Percentiles rank a stretch among this genome's conserved stretches.
Evolutionary conservation across 345 rosid species (phyloP).

Genomic region (Euphorbia tirucalli): DNA sequence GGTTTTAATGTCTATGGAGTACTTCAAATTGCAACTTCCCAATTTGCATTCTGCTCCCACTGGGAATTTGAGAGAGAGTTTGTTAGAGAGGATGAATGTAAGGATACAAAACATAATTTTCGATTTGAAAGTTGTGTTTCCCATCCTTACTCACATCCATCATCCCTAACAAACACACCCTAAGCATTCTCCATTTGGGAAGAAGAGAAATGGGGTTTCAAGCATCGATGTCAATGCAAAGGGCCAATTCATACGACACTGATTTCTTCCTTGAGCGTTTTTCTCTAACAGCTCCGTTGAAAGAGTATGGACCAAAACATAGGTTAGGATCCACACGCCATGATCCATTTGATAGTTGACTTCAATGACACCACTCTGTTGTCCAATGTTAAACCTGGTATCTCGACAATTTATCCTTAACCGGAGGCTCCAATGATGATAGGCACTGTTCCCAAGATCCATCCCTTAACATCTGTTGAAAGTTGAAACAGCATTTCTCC

Average conservation of each 20-base stretch:
- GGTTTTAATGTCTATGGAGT: neutral
- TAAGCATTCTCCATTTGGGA: neutral
- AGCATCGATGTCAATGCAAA: neutral
- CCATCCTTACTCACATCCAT: no score
- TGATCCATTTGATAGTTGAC: neutral
- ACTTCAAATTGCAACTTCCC: slow-evolving; percentile 14
- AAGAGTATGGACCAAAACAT: neutral
- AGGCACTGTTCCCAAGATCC: slow-evolving; percentile 23
- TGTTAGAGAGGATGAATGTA: no score
- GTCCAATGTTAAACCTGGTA: slow-evolving; percentile 15
- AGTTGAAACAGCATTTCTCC: neutral
- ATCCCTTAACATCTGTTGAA: slow-evolving; percentile 18
- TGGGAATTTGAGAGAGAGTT: no score
- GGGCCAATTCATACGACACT: neutral
- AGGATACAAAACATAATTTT: no score
- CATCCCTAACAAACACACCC: no score
- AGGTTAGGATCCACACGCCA: neutral
- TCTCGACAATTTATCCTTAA: slow-evolving; percentile 17
- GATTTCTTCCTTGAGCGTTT: neutral
- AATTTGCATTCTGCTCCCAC: neutral
- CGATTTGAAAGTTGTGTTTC: no score
- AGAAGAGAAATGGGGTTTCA: neutral
- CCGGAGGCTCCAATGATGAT: slow-evolving; percentile 15
- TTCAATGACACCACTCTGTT: neutral
- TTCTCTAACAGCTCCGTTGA: neutral